Percentiles rank a stretch among this genome's conserved stretches.
These are phyloP conservation scores for Ceraceosorus bombacis DNA, from an alignment of 1,284 basidiomycete species.

Conservation along the genomic window DNA sequence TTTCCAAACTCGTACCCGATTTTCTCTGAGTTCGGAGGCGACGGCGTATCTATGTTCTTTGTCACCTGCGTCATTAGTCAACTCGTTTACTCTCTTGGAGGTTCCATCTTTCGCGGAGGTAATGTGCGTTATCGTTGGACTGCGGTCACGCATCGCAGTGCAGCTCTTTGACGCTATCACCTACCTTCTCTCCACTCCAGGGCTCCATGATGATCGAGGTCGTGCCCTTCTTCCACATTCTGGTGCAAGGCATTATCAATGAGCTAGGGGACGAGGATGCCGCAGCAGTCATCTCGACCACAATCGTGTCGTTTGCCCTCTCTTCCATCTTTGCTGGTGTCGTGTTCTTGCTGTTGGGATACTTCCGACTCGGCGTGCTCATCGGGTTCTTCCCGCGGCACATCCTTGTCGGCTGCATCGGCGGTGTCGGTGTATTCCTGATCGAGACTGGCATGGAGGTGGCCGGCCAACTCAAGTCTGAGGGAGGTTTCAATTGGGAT, in stretches of 20 bases:
- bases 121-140: conserved; percentile 59
- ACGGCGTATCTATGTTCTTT: conserved; percentile 73
- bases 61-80: conserved; percentile 65
- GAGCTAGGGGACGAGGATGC: conserved; percentile 64
- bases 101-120: conserved; percentile 66
- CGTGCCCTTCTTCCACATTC: conserved; percentile 82
- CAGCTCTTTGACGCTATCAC: background rate
- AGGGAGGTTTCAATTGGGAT: conserved; percentile 68
- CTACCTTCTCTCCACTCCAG: background rate
- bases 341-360: conserved; percentile 53
- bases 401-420: conserved; percentile 75
- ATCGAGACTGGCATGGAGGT: conserved; percentile 59
- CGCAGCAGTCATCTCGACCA: conserved; percentile 74
- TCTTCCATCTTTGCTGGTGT: conserved; percentile 80
- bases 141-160: background rate
- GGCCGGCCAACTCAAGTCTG: conserved; percentile 65
- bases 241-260: conserved; percentile 68
- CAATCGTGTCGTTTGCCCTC: conserved; percentile 78
- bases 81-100: conserved; percentile 72
- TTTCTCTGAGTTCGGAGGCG: conserved; percentile 73
- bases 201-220: conserved; percentile 13
- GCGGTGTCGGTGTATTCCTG: conserved; percentile 88
- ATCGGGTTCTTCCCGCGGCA: conserved; percentile 96
- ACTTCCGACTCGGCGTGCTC: conserved; percentile 70
- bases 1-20: conserved; percentile 68